Percentiles rank a stretch among this genome's conserved stretches.
These are phyloP conservation scores for Porogramme epimiltina DNA, from an alignment of 1,284 basidiomycete species.

Conservation along the genomic window DNA sequence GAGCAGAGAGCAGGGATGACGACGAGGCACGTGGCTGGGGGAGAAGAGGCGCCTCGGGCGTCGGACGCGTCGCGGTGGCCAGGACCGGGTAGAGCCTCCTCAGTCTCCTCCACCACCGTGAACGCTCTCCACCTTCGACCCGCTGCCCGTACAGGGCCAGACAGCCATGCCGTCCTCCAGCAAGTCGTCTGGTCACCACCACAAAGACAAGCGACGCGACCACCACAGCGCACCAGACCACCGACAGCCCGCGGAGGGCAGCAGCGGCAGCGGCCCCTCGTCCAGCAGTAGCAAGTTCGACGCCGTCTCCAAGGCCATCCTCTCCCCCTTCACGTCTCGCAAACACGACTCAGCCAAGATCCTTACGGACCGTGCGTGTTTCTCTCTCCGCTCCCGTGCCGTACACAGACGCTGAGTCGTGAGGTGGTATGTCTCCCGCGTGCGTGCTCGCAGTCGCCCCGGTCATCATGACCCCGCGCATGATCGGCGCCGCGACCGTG, in stretches of 20 bases:
- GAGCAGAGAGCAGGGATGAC: constrained; percentile 8
- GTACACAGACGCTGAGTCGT: constrained; percentile 8
- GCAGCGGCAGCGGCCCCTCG: constrained; percentile 25
- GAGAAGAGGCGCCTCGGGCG: constrained; percentile 21
- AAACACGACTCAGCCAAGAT: constrained; percentile 71
- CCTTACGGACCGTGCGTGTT: constrained; percentile 66
- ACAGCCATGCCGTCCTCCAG: constrained; percentile 28
- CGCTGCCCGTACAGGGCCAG: constrained; percentile 15
- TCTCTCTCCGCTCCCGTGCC: not conserved
- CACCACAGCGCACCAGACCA: constrained; percentile 40
- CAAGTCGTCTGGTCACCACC: constrained; percentile 12
- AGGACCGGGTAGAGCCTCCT: constrained; percentile 11
- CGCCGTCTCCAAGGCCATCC: constrained; percentile 63
- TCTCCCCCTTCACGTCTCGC: constrained; percentile 67
- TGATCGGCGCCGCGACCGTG: constrained; percentile 70
- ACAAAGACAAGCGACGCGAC: constrained; percentile 30
- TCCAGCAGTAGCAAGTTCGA: constrained; percentile 47
- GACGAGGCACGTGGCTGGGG: constrained; percentile 14
- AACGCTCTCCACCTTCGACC: constrained; percentile 6
- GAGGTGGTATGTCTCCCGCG: constrained; percentile 6
- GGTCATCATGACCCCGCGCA: constrained; percentile 85
- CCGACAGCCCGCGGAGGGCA: constrained; percentile 23
- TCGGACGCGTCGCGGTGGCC: constrained; percentile 22
- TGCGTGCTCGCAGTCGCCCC: constrained; percentile 70
- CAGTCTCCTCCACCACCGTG: constrained; percentile 6